Evolutionary conservation across 768 basidiomycete species (phyloP), one percentile per base, ranked within the genome.

Genomic region (Leccinum broughii): DNA sequence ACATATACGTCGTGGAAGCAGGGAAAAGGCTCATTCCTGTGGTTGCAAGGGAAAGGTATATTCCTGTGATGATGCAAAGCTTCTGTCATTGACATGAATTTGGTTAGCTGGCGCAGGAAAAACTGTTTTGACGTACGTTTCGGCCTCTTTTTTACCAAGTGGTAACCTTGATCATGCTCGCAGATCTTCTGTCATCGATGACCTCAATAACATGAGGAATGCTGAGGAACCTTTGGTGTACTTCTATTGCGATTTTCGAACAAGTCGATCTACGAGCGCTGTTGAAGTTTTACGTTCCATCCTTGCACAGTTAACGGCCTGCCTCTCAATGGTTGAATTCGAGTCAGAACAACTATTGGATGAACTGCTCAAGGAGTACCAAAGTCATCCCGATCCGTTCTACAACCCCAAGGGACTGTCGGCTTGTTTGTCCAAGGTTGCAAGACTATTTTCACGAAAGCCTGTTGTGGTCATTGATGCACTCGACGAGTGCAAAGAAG

Each of bases 161-260:
- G 3, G 30, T 2, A 3, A 48, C 14, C 20, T 1, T 53, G 24
- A 41, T 20, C 22, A 3, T 6, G n/a, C 4, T 3, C 5, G 24
- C 22, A 57, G 56, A 15, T 52, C 60, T n/a, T 44, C 41, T 2
- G 34, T 52, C 26, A 48, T 57, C n/a, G 9, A 54, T 15, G 52
- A 57, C 34, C 60, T 61, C 11, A 24, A 8, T 1, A 6, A 30
- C 32, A 9, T 3, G 11, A 54, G 20, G 4, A 26, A 32, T 4
- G 34, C 30, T 7, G 32, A 22, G 1, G 62, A 58, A 15, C 1
- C 50, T 9, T 11, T 67, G 20, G 57, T 24, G 0, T 67, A 57
- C 17, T 70, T 71, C 50, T 72, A 70, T 55, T 72, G 70, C 5
- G 66, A 70, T 51, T 71, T 72, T 41, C 57, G 56, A 6, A 54